A percentile compares a stretch with the other conserved stretches of the same genome.
These are phyloP conservation scores for Blastomyces gilchristii DNA, from an alignment of 2,329 filamentous ascomycete genomes.

Conservation along the genomic window DNA sequence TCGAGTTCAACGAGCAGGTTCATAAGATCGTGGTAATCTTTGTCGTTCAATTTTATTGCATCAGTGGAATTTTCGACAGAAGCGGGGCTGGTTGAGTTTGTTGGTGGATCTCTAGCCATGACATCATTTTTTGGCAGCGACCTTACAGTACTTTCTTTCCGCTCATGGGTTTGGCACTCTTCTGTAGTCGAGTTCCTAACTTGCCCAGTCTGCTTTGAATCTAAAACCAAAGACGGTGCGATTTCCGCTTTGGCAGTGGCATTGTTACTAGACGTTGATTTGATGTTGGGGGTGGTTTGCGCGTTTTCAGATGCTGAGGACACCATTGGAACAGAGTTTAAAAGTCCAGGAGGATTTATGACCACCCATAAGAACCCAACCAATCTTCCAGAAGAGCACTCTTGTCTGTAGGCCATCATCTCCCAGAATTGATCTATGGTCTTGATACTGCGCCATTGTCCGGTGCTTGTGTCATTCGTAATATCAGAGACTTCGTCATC, in stretches of 20 bases:
- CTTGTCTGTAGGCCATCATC: conserved; percentile 92
- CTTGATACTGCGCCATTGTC: conserved; percentile 73
- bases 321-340: conserved; percentile 26
- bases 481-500: conserved; percentile 64
- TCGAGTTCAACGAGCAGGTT: conserved; percentile 34
- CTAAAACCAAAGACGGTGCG: background rate
- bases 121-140: background rate
- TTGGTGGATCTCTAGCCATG: background rate
- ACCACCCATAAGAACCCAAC: conserved; percentile 95
- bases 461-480: conserved; percentile 44
- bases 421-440: conserved; percentile 95
- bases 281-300: background rate
- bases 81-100: background rate
- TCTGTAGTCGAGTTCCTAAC: background rate
- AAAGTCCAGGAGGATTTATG: conserved; percentile 51
- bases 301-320: background rate
- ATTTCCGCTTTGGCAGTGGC: background rate
- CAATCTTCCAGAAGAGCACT: conserved; percentile 83
- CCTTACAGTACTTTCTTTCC: too few species aligned
- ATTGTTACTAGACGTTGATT: background rate
- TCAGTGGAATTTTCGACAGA: conserved; percentile 28
- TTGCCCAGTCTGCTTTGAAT: background rate
- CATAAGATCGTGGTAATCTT: conserved; percentile 33
- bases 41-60: conserved; percentile 29
- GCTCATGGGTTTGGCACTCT: background rate